These are phyloP conservation scores for Claviceps quebecensis DNA, from an alignment of 2,329 filamentous ascomycete genomes.

Conservation along the genomic window DNA sequence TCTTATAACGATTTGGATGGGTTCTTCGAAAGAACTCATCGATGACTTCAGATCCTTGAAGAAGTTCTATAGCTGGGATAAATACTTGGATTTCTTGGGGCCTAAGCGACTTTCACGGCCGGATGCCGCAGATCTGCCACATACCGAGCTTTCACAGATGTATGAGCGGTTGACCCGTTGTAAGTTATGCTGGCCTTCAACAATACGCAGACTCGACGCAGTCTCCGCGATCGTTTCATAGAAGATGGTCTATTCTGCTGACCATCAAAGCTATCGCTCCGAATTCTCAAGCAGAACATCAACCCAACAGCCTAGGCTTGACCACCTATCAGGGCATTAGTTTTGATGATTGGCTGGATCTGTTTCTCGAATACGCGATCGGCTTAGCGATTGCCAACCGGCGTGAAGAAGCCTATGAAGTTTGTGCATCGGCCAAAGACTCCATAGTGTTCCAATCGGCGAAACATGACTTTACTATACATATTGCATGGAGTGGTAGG, in stretches of 20 bases:
- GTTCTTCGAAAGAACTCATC: slow-evolving; percentile 42
- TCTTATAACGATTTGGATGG: slow-evolving; percentile 40
- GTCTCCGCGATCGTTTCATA: too few relatives aligned
- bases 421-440: slow-evolving; percentile 63
- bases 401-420: slow-evolving; percentile 60
- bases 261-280: slow-evolving; percentile 7
- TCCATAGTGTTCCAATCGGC: slow-evolving; percentile 72
- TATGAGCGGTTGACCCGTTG: slow-evolving; percentile 41
- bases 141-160: slow-evolving; percentile 37
- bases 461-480: slow-evolving; percentile 54
- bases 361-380: slow-evolving; percentile 80
- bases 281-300: slow-evolving; percentile 4
- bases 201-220: too few relatives aligned
- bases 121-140: slow-evolving; percentile 14
- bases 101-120: slow-evolving; percentile 13
- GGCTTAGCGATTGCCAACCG: slow-evolving; percentile 55
- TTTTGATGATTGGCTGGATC: slow-evolving; percentile 75
- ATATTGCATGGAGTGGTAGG: slow-evolving; percentile 63
- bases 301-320: not conserved
- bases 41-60: slow-evolving; percentile 51
- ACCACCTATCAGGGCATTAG: slow-evolving; percentile 56
- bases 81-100: slow-evolving; percentile 45
- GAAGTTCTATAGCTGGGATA: slow-evolving; percentile 53
- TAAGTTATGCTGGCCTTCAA: slow-evolving; percentile 19
- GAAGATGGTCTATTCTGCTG: not conserved